phyloP scores from a whole-genome alignment of 306 rosid genomes.

The Cajanus cajan region DNA sequence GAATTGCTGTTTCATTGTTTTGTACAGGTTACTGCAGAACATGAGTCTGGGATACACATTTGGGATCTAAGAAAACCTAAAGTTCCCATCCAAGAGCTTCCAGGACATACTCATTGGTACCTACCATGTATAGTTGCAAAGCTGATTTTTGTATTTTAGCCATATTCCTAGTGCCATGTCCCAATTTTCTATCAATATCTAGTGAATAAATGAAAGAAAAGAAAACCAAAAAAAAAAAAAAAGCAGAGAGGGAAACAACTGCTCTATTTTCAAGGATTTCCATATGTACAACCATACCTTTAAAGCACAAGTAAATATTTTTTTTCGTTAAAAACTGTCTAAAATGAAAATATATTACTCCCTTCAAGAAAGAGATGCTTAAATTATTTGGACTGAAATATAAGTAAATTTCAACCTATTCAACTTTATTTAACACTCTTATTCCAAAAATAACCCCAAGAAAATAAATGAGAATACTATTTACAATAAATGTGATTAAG shows the following conservation, averaged over 20 bases:
- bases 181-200: not conserved
- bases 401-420: too few species aligned
- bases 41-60: constrained; percentile 81
- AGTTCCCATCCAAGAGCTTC: constrained; percentile 78
- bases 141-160: constrained; percentile 18
- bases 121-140: constrained; percentile 11
- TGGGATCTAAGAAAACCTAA: constrained; percentile 94
- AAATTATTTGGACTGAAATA: too few species aligned
- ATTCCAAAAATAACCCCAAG: too few species aligned
- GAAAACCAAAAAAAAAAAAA: not conserved
- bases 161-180: constrained; percentile 18
- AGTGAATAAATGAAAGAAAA: not conserved
- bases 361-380: too few species aligned
- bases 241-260: not conserved
- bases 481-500: too few species aligned
- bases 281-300: not conserved
- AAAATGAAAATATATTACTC: constrained; percentile 5
- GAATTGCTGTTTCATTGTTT: constrained; percentile 6
- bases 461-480: too few species aligned
- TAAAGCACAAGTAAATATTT: not conserved
- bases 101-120: constrained; percentile 98
- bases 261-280: constrained; percentile 2
- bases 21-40: constrained; percentile 82
- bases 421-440: too few species aligned
- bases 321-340: not conserved